Conservation (phyloP, 177 flowering plant genomes). For the Vitis hybrid region DNA sequence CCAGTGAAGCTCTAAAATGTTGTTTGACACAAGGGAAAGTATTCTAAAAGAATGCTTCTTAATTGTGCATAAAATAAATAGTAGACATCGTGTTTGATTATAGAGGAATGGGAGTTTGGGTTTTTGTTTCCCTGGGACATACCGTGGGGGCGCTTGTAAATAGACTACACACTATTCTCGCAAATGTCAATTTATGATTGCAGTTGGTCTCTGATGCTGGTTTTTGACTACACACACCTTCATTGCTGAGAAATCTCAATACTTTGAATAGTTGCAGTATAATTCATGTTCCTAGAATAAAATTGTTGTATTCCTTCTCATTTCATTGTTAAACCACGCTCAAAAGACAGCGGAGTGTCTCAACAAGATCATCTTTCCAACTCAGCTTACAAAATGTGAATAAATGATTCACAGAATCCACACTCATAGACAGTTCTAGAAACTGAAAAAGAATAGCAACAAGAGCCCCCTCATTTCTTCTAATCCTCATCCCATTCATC, state of each 20-base stretch:
- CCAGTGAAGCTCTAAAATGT: too few relatives aligned
- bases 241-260: not conserved
- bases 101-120: too few relatives aligned
- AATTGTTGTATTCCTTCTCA: not conserved
- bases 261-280: not conserved
- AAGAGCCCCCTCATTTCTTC: not conserved
- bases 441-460: not conserved
- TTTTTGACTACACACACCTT: not conserved
- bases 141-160: too few relatives aligned
- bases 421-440: not conserved
- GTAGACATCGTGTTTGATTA: not conserved
- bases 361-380: not conserved
- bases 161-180: too few relatives aligned
- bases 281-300: not conserved
- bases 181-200: too few relatives aligned
- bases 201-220: too few relatives aligned
- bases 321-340: not conserved
- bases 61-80: not conserved
- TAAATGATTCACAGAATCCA: conserved; percentile 48
- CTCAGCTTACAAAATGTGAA: conserved; percentile 39
- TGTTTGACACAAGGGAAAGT: too few relatives aligned
- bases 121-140: too few relatives aligned
- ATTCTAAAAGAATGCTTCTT: not conserved
- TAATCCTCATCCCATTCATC: conserved; percentile 86
- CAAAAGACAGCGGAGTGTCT: not conserved